Evolutionary conservation across 805 yeast species (phyloP).

Genomic region (Wickerhamomyces hampshirensis): DNA sequence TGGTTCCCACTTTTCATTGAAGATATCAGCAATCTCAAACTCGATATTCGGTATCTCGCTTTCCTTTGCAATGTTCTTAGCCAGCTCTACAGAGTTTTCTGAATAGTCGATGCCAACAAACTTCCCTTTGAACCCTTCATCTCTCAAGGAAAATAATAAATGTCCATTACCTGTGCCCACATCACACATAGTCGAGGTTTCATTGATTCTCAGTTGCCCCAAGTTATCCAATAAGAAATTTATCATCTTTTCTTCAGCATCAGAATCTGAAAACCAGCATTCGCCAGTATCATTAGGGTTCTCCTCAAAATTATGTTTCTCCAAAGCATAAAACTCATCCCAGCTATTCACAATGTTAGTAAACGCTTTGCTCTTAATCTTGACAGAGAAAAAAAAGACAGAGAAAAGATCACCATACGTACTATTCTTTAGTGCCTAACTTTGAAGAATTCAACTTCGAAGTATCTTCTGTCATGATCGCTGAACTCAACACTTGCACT

Average conservation of each 20-base stretch:
- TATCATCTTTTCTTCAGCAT: slow-evolving; percentile 84
- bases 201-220: slow-evolving; percentile 29
- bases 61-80: slow-evolving; percentile 49
- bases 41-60: slow-evolving; percentile 33
- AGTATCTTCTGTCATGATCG: slow-evolving; percentile 33
- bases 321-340: slow-evolving; percentile 81
- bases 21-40: slow-evolving; percentile 70
- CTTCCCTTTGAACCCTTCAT: slow-evolving; percentile 57
- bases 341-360: slow-evolving; percentile 44
- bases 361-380: too few relatives aligned
- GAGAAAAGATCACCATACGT: slow-evolving; percentile 7
- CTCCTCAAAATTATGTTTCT: slow-evolving; percentile 61
- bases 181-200: slow-evolving; percentile 52
- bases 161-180: slow-evolving; percentile 98
- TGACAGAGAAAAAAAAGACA: too few relatives aligned
- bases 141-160: slow-evolving; percentile 60
- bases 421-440: slow-evolving; percentile 82
- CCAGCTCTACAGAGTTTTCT: slow-evolving; percentile 72
- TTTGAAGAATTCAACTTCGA: slow-evolving; percentile 65
- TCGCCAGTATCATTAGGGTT: slow-evolving; percentile 90
- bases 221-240: slow-evolving; percentile 56
- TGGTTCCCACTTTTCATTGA: slow-evolving; percentile 34
- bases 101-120: slow-evolving; percentile 85
- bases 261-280: slow-evolving; percentile 94
- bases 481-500: too few relatives aligned